Base-by-base conservation (phyloP, 164 flowering plant species). In the Magnolia officinalis region DNA sequence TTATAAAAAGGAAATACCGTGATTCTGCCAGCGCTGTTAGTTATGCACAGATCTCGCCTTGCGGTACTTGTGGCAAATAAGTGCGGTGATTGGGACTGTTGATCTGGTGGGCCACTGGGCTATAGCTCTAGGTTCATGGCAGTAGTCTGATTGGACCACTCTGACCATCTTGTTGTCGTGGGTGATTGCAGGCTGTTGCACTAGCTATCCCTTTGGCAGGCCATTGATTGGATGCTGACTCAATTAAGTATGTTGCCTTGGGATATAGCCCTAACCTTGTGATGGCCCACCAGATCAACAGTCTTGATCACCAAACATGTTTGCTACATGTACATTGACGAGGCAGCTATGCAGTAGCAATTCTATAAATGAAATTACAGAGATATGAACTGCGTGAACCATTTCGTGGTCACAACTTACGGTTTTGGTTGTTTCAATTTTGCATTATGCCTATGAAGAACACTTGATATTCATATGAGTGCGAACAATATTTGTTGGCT, bases 401-500 rank as follows among this genome's bases (percentile, higher is more conserved):
- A 37, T 37, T 37, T 37, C 45, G 45, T 37, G 45, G 45, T 37
- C 45, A 55, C 61, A 8, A 55, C 61, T 10, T 10, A 16, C 9
- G 8, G 18, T 55, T 10, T 55, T 55, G 61, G 18, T 37, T 23
- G 51, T 50, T 37, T 26, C 23, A 18, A 18, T 63, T 69, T 72
- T 24, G 19, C 29, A 63, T 4, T 68, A 58, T 75, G 63, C 71
- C 58, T 78, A 51, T 78, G 23, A 59, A 82, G 24, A 52, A 81
- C 52, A 55, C 69, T 72, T 79, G 75, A 21, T 75, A 80, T 82
- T 76, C 81, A 84, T 80, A 79, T 84, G 86, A 81, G 64, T 78
- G 77, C 87, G 82, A 82, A 84, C 75, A 77, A 80, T 76, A 80
- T 73, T 82, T 82, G 77, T 82, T 83, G 84, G 73, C 81, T 87